Conservation (phyloP, 2,329 filamentous ascomycete species). For the Venturia carpophila region DNA sequence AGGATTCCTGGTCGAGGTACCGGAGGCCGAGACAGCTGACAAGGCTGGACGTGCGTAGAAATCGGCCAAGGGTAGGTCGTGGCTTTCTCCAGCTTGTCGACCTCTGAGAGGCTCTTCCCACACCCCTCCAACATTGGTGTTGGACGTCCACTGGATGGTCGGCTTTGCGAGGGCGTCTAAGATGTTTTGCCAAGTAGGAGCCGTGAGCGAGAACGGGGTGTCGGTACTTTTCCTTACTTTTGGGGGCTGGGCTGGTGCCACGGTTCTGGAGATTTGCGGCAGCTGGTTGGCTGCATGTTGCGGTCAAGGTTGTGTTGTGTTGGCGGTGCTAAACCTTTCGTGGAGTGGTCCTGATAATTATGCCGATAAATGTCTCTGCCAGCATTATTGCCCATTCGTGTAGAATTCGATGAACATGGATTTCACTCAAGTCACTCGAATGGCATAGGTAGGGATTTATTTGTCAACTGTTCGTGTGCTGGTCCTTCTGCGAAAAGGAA, state of each 20-base stretch:
- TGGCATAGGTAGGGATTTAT: not conserved
- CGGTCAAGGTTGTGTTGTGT: slow-evolving; percentile 12
- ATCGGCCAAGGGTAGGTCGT: no score
- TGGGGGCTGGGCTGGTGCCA: slow-evolving; percentile 12
- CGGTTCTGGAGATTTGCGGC: slow-evolving; percentile 13
- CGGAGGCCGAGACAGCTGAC: not conserved
- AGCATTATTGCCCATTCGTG: no score
- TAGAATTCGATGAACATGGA: not conserved
- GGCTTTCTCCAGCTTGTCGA: not conserved
- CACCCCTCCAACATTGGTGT: not conserved
- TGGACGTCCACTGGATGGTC: not conserved
- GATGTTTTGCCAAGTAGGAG: not conserved
- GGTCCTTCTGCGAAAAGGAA: not conserved
- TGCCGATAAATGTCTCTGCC: not conserved
- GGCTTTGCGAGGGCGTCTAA: slow-evolving; percentile 14
- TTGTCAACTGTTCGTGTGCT: not conserved
- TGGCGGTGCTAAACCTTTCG: slow-evolving; percentile 4
- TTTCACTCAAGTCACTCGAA: not conserved
- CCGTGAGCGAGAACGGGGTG: slow-evolving; percentile 11
- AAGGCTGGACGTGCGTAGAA: slow-evolving; percentile 14
- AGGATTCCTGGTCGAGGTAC: slow-evolving; percentile 5
- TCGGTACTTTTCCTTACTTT: slow-evolving; percentile 10
- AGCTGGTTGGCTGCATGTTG: slow-evolving; percentile 18
- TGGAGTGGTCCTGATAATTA: not conserved
- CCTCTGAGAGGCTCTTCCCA: not conserved